phyloP scores from a whole-genome alignment of 2,329 filamentous ascomycete species.

The Cordyceps fumosorosea region DNA sequence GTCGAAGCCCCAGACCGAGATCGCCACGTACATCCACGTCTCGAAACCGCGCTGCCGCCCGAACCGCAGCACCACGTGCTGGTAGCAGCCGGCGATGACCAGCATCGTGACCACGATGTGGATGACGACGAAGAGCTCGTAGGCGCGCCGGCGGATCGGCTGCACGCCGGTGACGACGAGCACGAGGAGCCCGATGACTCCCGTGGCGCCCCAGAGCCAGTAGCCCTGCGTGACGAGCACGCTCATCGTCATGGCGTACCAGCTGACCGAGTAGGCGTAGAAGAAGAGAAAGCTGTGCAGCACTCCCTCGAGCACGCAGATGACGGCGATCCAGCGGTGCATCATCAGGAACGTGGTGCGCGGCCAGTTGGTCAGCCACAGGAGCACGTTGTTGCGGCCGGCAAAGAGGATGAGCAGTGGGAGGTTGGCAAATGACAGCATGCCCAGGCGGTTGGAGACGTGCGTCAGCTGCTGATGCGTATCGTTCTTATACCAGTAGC shows the following conservation, averaged over 20 bases:
- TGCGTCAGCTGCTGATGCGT: constrained; percentile 24
- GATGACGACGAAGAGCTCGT: constrained; percentile 37
- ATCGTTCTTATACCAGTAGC: constrained; percentile 21
- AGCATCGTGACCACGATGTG: constrained; percentile 36
- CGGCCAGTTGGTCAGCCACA: constrained; percentile 39
- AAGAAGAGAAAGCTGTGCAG: constrained; percentile 36
- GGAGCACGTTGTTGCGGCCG: constrained; percentile 37
- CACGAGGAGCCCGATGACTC: constrained; percentile 24
- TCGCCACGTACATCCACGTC: constrained; percentile 22
- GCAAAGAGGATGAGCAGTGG: constrained; percentile 35
- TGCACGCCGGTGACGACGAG: constrained; percentile 28
- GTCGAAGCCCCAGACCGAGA: constrained; percentile 23
- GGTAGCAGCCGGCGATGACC: constrained; percentile 34
- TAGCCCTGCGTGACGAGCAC: constrained; percentile 18
- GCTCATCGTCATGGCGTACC: constrained; percentile 7
- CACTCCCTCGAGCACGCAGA: constrained; percentile 34
- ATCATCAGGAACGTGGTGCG: constrained; percentile 40
- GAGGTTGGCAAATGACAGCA: constrained; percentile 30
- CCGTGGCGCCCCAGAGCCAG: constrained; percentile 37
- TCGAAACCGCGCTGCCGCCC: constrained; percentile 37
- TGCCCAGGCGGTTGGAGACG: constrained; percentile 31
- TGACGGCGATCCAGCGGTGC: constrained; percentile 39
- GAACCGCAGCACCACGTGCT: constrained; percentile 32
- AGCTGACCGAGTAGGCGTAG: constrained; percentile 21
- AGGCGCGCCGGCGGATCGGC: constrained; percentile 28